Evolutionary conservation across 305 asterid species (phyloP), one percentile per base, ranked within the genome.

Genomic region (Plantago rigida): DNA sequence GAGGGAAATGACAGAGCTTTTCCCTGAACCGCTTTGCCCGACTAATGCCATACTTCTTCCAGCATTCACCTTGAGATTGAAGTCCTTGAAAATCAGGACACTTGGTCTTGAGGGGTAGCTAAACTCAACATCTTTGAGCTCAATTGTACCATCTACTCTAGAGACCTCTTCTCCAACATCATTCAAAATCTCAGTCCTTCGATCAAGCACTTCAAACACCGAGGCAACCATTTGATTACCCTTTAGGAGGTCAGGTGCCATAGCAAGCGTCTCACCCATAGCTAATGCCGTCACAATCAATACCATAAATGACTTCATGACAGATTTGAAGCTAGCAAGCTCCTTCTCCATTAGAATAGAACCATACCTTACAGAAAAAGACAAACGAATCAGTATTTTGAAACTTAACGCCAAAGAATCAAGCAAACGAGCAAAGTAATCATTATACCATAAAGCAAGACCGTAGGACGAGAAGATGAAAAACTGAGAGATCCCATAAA

Each of bases 21-120:
- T 93, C 50, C 99, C 97, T 0, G 96, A 93, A 24, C 99, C 99
- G 72, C 97, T 89, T 64, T 89, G 97, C 49, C 99, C 99, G 1
- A 89, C 99, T 50, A 93, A 67, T 1, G 97, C 97, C 88, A 93
- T 82, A 68, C 95, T 93, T 70, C 86, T 81, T 70, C 97, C 94
- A 0, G 84, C 78, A 19, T 77, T 78, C 47, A 89, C 95, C 65
- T 73, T 81, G 6, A 92, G 78, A 65, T 73, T 87, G 86, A 93
- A 87, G 67, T 87, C 90, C 75, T 85, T 87, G 77, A 93, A 93
- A 66, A 93, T 84, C 67, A 67, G 26, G 46, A 79, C 88, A 47
- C 86, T 86, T 2, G 97, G 89, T 62, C 99, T 79, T 0, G 97
- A 77, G n/a, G 99, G 97, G 80, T 93, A 93, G 82, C 93, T 85